phyloP scores from a whole-genome alignment of 2,329 filamentous ascomycete genomes.

The Cylindrodendrum hubeiense region DNA sequence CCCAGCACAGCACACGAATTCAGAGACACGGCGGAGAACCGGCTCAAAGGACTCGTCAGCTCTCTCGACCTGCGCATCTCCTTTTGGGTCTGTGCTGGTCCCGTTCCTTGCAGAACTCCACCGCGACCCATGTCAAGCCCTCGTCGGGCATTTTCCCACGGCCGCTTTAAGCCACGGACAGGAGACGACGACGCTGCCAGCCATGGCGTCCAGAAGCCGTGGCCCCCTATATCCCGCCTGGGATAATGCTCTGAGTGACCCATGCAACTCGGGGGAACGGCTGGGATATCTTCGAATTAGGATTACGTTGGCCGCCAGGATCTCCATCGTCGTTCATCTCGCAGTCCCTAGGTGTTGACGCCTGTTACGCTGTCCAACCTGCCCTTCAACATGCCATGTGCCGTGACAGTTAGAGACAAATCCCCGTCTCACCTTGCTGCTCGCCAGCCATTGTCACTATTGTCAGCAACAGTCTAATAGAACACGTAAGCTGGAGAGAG shows the following conservation, averaged over 20 bases:
- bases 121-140: neutral
- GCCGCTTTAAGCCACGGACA: neutral
- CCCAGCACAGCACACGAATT: neutral
- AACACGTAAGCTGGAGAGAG: too few relatives aligned
- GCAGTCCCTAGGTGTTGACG: neutral
- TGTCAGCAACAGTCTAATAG: neutral
- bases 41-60: neutral
- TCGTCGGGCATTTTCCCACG: conserved; percentile 10
- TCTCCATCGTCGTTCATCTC: neutral
- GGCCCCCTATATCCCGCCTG: neutral
- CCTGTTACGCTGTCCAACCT: neutral
- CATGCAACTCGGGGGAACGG: neutral
- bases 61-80: neutral
- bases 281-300: neutral
- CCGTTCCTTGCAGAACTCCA: conserved; percentile 6
- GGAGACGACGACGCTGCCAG: neutral
- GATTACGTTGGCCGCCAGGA: neutral
- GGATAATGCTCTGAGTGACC: neutral
- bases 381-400: neutral
- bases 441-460: neutral
- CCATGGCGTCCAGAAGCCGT: neutral
- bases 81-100: neutral
- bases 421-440: neutral
- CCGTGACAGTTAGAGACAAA: neutral
- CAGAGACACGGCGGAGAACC: neutral